Conservation (phyloP, 345 rosid genomes). For the Kernera saxatilis region DNA sequence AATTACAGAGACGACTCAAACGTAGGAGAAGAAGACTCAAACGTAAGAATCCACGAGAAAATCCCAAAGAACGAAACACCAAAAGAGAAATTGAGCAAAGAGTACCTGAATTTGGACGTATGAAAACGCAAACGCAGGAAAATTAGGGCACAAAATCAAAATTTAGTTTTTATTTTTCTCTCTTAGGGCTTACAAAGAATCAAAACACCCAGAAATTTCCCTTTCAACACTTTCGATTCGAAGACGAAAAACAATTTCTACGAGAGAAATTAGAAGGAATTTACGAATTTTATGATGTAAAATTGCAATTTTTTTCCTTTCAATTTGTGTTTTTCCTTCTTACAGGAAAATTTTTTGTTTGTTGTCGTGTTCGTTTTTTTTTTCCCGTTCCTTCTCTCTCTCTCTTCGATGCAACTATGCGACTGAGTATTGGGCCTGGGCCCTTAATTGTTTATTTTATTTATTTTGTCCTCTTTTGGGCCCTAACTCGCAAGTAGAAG, state of each 20-base stretch:
- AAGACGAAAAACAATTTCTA: not conserved
- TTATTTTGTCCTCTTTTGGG: not conserved
- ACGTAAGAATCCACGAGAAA: conserved; percentile 16
- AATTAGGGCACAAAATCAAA: conserved; percentile 37
- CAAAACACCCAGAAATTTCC: not conserved
- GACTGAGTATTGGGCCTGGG: conserved; percentile 2
- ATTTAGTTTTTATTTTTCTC: conserved; percentile 27
- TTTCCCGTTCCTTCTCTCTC: not conserved
- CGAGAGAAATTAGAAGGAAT: not conserved
- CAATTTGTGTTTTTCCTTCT: conserved; percentile 25
- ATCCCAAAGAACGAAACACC: not conserved
- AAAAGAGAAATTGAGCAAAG: conserved; percentile 10
- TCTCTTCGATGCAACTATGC: not conserved
- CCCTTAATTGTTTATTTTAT: not conserved
- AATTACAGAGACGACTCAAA: conserved; percentile 5
- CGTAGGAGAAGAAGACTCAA: conserved; percentile 4
- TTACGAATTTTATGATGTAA: not conserved
- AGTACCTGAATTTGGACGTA: conserved; percentile 40
- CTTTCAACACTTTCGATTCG: not conserved
- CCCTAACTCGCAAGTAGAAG: too few relatives aligned
- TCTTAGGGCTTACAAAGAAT: conserved; percentile 57
- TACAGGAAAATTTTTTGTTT: not conserved
- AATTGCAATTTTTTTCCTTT: conserved; percentile 15
- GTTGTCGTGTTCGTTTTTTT: not conserved
- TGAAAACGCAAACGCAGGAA: conserved; percentile 28